Percentiles rank a stretch among this genome's conserved stretches.
These are phyloP conservation scores for Erigeron canadensis DNA, from an alignment of 129 eudicot species.

Conservation along the genomic window DNA sequence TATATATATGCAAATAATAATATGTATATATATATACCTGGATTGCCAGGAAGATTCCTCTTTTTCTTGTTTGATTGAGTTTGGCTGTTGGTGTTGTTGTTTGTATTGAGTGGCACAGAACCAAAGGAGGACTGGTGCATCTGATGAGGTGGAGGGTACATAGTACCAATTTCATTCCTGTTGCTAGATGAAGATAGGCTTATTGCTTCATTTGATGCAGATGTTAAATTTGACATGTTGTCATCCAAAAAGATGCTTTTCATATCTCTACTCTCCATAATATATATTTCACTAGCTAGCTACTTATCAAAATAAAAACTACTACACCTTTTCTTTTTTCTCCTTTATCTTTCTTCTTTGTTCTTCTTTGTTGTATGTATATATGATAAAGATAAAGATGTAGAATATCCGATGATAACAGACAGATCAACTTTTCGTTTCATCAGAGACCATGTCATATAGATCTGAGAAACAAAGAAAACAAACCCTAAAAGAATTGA, in stretches of 20 bases:
- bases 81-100: slow-evolving; percentile 27
- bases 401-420: slow-evolving; percentile 15
- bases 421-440: slow-evolving; percentile 26
- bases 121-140: slow-evolving; percentile 44
- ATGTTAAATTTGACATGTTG: slow-evolving; percentile 69
- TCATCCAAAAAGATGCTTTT: slow-evolving; percentile 55
- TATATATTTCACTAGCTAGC: slow-evolving; percentile 3
- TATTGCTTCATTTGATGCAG: slow-evolving; percentile 65
- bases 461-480: slow-evolving; percentile 31
- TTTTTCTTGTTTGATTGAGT: slow-evolving; percentile 56
- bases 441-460: slow-evolving; percentile 21
- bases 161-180: slow-evolving; percentile 55
- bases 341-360: background rate
- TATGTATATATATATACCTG: too few relatives aligned
- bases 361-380: slow-evolving; percentile 21
- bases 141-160: slow-evolving; percentile 46
- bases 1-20: background rate
- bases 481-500: slow-evolving; percentile 43
- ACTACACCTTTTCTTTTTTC: slow-evolving; percentile 8
- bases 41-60: slow-evolving; percentile 74
- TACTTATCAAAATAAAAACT: slow-evolving; percentile 15
- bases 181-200: slow-evolving; percentile 61
- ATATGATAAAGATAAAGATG: slow-evolving; percentile 20
- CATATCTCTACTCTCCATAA: slow-evolving; percentile 35
- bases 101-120: slow-evolving; percentile 38